phyloP scores from a whole-genome alignment of 202 grass and related monocot species.

The Eragrostis tef region DNA sequence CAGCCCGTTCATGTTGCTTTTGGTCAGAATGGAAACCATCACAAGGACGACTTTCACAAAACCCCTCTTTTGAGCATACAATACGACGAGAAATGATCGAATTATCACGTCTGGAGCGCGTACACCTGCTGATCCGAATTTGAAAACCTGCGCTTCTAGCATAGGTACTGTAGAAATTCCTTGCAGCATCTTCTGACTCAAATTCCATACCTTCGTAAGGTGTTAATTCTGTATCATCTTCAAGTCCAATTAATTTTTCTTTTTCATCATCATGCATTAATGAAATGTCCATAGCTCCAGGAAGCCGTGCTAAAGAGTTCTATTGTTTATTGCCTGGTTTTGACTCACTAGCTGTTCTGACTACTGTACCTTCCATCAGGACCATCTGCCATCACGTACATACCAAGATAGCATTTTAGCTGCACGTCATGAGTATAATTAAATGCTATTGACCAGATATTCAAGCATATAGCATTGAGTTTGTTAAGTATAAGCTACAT shows the following conservation, averaged over 20 bases:
- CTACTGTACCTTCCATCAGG: conserved; percentile 41
- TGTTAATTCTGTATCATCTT: conserved; percentile 58
- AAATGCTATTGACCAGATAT: conserved; percentile 38
- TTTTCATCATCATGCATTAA: conserved; percentile 12
- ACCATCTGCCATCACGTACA: conserved; percentile 7
- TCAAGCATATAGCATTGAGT: neutral
- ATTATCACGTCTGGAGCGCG: conserved; percentile 77
- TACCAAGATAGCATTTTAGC: conserved; percentile 7
- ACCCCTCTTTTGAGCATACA: conserved; percentile 88
- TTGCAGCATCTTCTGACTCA: conserved; percentile 82
- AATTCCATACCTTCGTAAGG: conserved; percentile 92
- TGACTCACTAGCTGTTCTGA: conserved; percentile 30
- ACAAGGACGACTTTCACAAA: conserved; percentile 62
- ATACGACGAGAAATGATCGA: conserved; percentile 89
- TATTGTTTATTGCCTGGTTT: conserved; percentile 37
- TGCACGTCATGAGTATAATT: conserved; percentile 13
- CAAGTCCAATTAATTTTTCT: conserved; percentile 54
- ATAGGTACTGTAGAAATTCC: conserved; percentile 77
- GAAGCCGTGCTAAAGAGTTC: conserved; percentile 29
- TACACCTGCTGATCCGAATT: conserved; percentile 79
- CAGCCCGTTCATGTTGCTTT: conserved; percentile 57
- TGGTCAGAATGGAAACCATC: conserved; percentile 50
- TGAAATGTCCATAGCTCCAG: conserved; percentile 45
- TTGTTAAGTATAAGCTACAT: conserved; percentile 14
- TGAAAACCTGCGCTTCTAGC: conserved; percentile 69